Base-by-base conservation (phyloP, 129 eudicot genomes). In the Rutidosis leptorrhynchoides region DNA sequence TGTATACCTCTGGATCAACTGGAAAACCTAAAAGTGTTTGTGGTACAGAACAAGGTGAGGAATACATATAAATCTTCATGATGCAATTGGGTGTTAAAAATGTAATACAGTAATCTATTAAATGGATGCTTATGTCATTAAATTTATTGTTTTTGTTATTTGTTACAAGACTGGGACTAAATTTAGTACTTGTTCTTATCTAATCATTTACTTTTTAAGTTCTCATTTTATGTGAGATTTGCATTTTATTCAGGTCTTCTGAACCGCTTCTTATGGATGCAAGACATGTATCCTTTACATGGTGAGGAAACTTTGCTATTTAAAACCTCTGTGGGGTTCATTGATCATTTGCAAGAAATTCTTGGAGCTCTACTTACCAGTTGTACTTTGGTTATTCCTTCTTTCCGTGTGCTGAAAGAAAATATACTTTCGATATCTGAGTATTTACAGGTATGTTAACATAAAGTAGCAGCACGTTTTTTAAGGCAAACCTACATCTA, bases 1-100 rank as follows among this genome's bases (percentile, higher is more conserved):
- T 93, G 96, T 81, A 88, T 78, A 93, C 98, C 52, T 93, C 98
- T 43, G 98, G 98, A 60, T 93, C 96, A 58, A 83, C 91, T 4
- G 98, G 98, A 71, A 82, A 76, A 74, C 95, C 96, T 61, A 93
- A 88, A 82, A 96, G 95, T 74, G 91, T 93, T 71, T 86, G 96
- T 62, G 96, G 96, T 67, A 93, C 92, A 27, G 98, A 93, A 82
- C 66, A 48, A 68, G 96, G 98, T 86, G 54, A 64, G 75, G 60
- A 32, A 35, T 60, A 58, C 20, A 6, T 26, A 9, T 58, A 20
- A 28, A 27, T 69, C 54, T 66, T 30, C 23, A 20, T 10, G 25
- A 59, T 67, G 52, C 24, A 54, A 25, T 23, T 35, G 65, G 8
- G 14, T 1, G 9, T 16, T 30, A 22, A 33, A 33, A 51, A 21